These are phyloP conservation scores for Aspergillus ellipticus DNA, from an alignment of 495 filamentous ascomycete species.

Conservation along the genomic window DNA sequence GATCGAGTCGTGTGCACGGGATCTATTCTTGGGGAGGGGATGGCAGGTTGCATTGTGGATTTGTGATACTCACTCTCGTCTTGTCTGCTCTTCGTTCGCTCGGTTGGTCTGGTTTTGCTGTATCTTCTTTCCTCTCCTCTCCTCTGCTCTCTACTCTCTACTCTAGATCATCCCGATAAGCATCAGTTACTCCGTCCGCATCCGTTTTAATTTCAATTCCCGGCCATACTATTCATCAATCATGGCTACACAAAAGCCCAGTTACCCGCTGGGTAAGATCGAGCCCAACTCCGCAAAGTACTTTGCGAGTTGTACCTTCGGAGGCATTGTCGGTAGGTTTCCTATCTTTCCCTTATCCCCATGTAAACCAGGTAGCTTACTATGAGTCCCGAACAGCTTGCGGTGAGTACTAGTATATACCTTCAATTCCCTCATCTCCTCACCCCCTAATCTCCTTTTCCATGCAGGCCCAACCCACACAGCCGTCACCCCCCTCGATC, in stretches of 20 bases:
- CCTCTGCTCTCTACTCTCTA: not conserved
- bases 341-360: not conserved
- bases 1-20: not conserved
- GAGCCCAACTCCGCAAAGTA: conserved; percentile 66
- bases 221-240: not conserved
- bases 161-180: too few species aligned
- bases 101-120: not conserved
- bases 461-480: conserved; percentile 49
- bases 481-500: conserved; percentile 58
- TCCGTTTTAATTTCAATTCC: not conserved
- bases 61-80: too few species aligned
- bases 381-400: conserved; percentile 41
- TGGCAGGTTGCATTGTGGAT: not conserved
- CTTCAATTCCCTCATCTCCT: not conserved
- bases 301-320: conserved; percentile 60
- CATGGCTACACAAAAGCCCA: conserved; percentile 39
- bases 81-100: not conserved
- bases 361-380: not conserved
- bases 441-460: not conserved
- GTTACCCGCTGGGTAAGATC: conserved; percentile 52
- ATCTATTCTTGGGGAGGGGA: not conserved
- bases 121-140: not conserved
- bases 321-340: conserved; percentile 59
- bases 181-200: not conserved
- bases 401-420: conserved; percentile 36